Percentiles rank a stretch among this genome's conserved stretches.
These are phyloP conservation scores for Fusarium veterinarium DNA, from an alignment of 2,329 filamentous ascomycete genomes.

Conservation along the genomic window DNA sequence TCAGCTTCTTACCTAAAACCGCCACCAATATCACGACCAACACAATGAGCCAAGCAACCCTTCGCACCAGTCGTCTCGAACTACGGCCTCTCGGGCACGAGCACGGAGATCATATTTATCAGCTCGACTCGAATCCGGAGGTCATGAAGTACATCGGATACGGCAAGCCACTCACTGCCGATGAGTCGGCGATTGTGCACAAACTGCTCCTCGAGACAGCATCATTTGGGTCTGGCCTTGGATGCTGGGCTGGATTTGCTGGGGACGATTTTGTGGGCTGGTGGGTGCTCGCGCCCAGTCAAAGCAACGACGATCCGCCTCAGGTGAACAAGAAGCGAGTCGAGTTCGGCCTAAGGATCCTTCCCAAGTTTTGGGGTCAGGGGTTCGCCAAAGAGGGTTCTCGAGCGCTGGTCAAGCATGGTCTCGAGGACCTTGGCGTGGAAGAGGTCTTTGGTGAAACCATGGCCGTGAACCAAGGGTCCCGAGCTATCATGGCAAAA, in stretches of 20 bases:
- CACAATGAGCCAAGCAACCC: slow-evolving; percentile 36
- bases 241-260: slow-evolving; percentile 37
- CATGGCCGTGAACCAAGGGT: slow-evolving; percentile 47
- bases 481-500: slow-evolving; percentile 38
- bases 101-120: slow-evolving; percentile 34
- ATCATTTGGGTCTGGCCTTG: slow-evolving; percentile 31
- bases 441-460: slow-evolving; percentile 44
- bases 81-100: slow-evolving; percentile 30
- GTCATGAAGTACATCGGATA: slow-evolving; percentile 42
- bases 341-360: slow-evolving; percentile 45
- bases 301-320: slow-evolving; percentile 25
- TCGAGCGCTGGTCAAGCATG: slow-evolving; percentile 44
- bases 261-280: slow-evolving; percentile 47
- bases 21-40: background rate
- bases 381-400: slow-evolving; percentile 49
- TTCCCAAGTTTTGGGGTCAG: slow-evolving; percentile 46
- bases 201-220: slow-evolving; percentile 40
- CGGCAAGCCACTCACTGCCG: slow-evolving; percentile 34
- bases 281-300: slow-evolving; percentile 45
- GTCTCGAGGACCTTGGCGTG: slow-evolving; percentile 44
- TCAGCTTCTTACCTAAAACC: background rate
- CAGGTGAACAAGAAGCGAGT: slow-evolving; percentile 26
- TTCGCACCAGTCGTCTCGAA: slow-evolving; percentile 34
- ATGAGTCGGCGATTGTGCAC: slow-evolving; percentile 39
- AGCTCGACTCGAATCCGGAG: slow-evolving; percentile 34